A percentile compares a stretch with the other conserved stretches of the same genome.
phyloP scores from a whole-genome alignment of 2,329 filamentous ascomycete species.

The Aspergillus sp. region DNA sequence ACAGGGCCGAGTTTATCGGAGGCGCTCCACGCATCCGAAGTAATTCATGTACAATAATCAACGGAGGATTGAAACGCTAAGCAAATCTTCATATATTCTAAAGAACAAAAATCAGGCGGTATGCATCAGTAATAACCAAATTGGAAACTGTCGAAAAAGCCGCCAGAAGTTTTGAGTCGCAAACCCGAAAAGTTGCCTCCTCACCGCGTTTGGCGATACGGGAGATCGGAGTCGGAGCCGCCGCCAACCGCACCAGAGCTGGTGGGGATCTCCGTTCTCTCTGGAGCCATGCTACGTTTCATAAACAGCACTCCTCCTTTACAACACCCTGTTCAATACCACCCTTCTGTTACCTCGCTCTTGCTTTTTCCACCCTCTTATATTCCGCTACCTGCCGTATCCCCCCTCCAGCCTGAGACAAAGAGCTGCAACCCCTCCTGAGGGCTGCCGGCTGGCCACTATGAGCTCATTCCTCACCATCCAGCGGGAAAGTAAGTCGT shows the following conservation, averaged over 20 bases:
- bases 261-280: slow-evolving; percentile 18
- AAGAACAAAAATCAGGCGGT: not conserved
- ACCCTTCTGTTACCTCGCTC: not conserved
- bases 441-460: slow-evolving; percentile 46
- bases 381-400: slow-evolving; percentile 5
- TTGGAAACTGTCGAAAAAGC: not conserved
- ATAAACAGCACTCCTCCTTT: slow-evolving; percentile 17
- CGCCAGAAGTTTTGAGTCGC: not conserved
- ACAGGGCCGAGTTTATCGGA: not conserved
- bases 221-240: slow-evolving; percentile 6
- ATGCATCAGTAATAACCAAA: not conserved
- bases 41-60: not conserved
- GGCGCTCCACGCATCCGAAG: not conserved
- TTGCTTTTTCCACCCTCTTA: not conserved
- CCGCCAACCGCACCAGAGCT: slow-evolving; percentile 12
- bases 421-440: slow-evolving; percentile 21
- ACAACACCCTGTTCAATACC: not conserved
- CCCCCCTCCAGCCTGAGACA: slow-evolving; percentile 12
- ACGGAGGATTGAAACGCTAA: not conserved
- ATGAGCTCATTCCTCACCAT: slow-evolving; percentile 88
- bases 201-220: slow-evolving; percentile 3
- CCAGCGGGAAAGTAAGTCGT: slow-evolving; percentile 69
- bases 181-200: slow-evolving; percentile 1
- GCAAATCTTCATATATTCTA: not conserved
- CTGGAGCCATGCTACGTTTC: slow-evolving; percentile 23